phyloP scores from a whole-genome alignment of 768 basidiomycete genomes.

The Hydnomerulius pinastri region DNA sequence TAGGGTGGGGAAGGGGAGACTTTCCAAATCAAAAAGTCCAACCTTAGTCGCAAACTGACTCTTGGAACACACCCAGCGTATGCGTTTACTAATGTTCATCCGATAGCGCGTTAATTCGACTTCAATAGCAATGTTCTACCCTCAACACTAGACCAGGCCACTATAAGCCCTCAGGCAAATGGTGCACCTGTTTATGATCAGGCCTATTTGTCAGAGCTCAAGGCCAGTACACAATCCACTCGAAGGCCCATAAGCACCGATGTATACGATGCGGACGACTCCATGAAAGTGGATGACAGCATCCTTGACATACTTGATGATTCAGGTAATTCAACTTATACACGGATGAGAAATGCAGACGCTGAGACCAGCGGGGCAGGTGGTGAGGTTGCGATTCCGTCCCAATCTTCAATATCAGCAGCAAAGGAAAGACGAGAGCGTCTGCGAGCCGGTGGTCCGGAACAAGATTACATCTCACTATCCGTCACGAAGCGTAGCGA shows the following conservation, averaged over 20 bases:
- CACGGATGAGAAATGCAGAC: background rate
- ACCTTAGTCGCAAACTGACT: slow-evolving; percentile 64
- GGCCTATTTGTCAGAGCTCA: slow-evolving; percentile 74
- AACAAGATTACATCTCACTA: slow-evolving; percentile 79
- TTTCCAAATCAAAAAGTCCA: slow-evolving; percentile 83
- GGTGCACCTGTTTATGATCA: slow-evolving; percentile 68
- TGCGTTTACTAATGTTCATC: slow-evolving; percentile 8
- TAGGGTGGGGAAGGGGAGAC: slow-evolving; percentile 62
- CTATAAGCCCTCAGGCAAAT: slow-evolving; percentile 45
- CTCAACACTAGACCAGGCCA: slow-evolving; percentile 54
- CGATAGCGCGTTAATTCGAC: slow-evolving; percentile 13
- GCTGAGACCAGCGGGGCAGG: slow-evolving; percentile 30
- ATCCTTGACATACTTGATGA: slow-evolving; percentile 33
- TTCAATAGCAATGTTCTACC: slow-evolving; percentile 42
- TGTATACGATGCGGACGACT: slow-evolving; percentile 52
- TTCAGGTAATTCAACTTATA: slow-evolving; percentile 29
- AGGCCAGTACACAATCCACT: slow-evolving; percentile 68
- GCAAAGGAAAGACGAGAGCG: slow-evolving; percentile 79
- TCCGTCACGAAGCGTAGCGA: slow-evolving; percentile 62
- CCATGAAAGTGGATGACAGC: slow-evolving; percentile 43
- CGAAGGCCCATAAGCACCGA: slow-evolving; percentile 45
- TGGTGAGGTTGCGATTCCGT: slow-evolving; percentile 56
- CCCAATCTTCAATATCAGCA: slow-evolving; percentile 67
- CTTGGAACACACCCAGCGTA: slow-evolving; percentile 59
- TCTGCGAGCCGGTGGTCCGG: slow-evolving; percentile 50